Evolutionary conservation across 805 yeast species (phyloP), one percentile per base, ranked within the genome.

Genomic region (Ogataea wickerhamii): DNA sequence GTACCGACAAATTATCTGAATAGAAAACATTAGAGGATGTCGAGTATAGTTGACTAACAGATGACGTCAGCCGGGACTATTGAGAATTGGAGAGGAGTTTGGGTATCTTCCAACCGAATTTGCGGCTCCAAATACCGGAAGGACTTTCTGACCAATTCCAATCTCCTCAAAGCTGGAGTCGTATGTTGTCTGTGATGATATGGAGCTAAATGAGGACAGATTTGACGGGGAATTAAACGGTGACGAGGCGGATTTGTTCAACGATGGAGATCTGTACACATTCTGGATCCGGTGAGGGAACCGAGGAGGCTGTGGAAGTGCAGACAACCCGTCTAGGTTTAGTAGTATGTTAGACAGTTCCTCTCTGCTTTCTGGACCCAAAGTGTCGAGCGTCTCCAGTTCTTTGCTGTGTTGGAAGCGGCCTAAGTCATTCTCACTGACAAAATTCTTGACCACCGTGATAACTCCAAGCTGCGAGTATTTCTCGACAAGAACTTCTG

Each of bases 391-490:
- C 23, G 42, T 45, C 13, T 47, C 48, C 36, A 49, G 28, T 3
- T 52, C 50, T 24, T 51, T 51, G 34, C 40, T 47, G 36, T n/a
- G 48, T 18, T 22, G 41, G n/a, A 45, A 27, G 5, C 44, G 41
- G 6, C 37, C 41, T 14, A 56, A 45, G 17, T 50, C 48, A 27
- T 53, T 54, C 28, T 57, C 60, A 11, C 53, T 28, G 27, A 62
- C 44, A 34, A 60, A 64, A 28, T 51, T 55, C 21, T 55, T 52
- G 20, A 64, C 54, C 14, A 73, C 78, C 13, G 69, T 70, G n/a
- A 73, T 65, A 10, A 76, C 82, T 1, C 82, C 82, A 34, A 74
- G 52, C 21, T 63, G 64, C 25, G 72, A 64, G 48, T 75, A 72
- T 52, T 76, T 76, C 38, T 71, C 73, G 21, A 67, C 53, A 23